These are phyloP conservation scores for Mortierella sp. DNA, from an alignment of 371 early-diverging fungal species.

Conservation along the genomic window DNA sequence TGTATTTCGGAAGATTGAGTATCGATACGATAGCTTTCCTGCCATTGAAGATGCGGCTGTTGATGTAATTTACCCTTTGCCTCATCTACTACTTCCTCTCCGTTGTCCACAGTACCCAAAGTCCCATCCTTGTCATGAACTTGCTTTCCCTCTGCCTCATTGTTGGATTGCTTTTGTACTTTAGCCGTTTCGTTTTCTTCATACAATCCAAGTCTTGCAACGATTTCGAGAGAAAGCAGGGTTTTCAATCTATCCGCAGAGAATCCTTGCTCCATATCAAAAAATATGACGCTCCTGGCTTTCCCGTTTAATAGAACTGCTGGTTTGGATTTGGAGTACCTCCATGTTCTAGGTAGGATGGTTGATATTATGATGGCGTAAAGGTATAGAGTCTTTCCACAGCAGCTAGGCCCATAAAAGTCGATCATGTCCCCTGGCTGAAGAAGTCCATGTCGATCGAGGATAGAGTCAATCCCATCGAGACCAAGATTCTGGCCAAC, in stretches of 20 bases:
- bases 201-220: background rate
- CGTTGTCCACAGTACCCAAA: background rate
- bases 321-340: constrained; percentile 23
- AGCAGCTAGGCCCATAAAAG: constrained; percentile 31
- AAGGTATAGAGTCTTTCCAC: constrained; percentile 44
- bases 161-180: background rate
- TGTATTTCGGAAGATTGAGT: constrained; percentile 12
- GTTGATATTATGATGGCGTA: constrained; percentile 50
- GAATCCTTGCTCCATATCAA: constrained; percentile 50
- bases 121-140: background rate
- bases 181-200: background rate
- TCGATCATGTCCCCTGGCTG: constrained; percentile 46
- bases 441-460: constrained; percentile 23
- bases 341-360: constrained; percentile 44
- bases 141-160: background rate
- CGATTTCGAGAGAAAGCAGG: constrained; percentile 25
- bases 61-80: background rate
- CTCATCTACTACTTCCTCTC: background rate
- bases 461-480: constrained; percentile 39
- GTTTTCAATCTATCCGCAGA: constrained; percentile 11
- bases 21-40: constrained; percentile 5
- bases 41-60: background rate
- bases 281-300: constrained; percentile 34
- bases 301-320: constrained; percentile 18
- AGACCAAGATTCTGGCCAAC: constrained; percentile 23